Percentiles rank a stretch among this genome's conserved stretches.
phyloP scores from a whole-genome alignment of 225 moss, liverwort and hornwort genomes.

The Thuidium tamariscinum region DNA sequence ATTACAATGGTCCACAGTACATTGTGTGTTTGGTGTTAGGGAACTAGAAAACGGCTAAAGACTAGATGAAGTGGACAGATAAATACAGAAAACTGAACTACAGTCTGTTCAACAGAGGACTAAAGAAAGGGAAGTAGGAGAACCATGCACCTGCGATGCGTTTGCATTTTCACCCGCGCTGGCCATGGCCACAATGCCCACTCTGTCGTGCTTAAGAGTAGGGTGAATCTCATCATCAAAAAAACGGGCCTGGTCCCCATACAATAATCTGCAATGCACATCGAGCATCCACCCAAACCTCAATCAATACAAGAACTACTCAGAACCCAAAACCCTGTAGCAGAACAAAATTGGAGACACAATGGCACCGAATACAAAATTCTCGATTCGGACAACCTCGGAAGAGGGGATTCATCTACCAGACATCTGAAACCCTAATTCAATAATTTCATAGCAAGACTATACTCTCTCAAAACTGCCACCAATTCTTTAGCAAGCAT shows the following conservation, averaged over 20 bases:
- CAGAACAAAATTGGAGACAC: neutral
- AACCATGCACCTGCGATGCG: conserved; percentile 70
- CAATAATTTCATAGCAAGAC: neutral
- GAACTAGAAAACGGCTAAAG: neutral
- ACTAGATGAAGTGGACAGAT: neutral
- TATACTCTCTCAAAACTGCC: neutral
- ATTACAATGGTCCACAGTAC: neutral
- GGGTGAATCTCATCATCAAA: conserved; percentile 88
- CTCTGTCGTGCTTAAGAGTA: conserved; percentile 75
- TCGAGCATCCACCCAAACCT: neutral
- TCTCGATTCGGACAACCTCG: neutral
- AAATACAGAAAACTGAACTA: neutral
- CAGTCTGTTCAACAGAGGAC: neutral
- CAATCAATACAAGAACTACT: neutral
- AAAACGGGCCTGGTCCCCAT: conserved; percentile 88
- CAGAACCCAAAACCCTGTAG: neutral
- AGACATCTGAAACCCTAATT: neutral
- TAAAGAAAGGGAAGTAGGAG: neutral
- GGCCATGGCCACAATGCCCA: conserved; percentile 95
- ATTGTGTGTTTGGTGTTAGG: neutral
- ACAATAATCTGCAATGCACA: conserved; percentile 52
- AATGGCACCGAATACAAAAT: neutral
- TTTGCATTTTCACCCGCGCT: conserved; percentile 88
- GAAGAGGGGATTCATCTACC: neutral
- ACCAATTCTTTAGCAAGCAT: neutral